Evolutionary conservation across 768 basidiomycete species (phyloP), one percentile per base, ranked within the genome.

Genomic region (Scleroderma citrinum): DNA sequence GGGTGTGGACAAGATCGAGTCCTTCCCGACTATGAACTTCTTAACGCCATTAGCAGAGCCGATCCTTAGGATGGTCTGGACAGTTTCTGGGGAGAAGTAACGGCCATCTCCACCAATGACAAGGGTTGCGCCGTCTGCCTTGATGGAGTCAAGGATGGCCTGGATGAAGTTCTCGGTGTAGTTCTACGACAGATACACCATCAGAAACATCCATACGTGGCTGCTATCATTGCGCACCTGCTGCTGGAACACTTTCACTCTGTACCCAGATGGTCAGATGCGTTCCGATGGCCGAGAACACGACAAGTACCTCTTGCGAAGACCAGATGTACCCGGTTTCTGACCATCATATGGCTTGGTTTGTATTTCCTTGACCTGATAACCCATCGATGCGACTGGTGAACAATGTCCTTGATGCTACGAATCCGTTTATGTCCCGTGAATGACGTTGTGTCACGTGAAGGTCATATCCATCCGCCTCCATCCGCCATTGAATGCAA

Each of bases 111-210:
- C 96, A 44, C 96, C 95, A 60, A 99, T 81, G 62, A 98, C 96
- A 58, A 98, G 76, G 14, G 93, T 92, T 47, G 82, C 73, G 24
- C 80, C 91, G 52, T 85, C 70, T 44, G 82, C 79, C 6, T 86
- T 80, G 70, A 98, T 90, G 47, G 94, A 89, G 69, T 89, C 82
- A 61, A 94, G 79, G 74, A 92, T 99, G 57, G 95, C 71, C 69
- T 98, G 95, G 50, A 97, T 68, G 59, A 99, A 99, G 76, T 98
- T 99, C 72, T 98, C 96, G 39, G 96, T 99, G 73, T 98, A 99
- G 75, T 98, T 85, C 91, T 93, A 47, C 47, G 49, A 30, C 53
- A 29, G 35, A n/a, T 47, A 44, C 8, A 8, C 37, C 51, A 60
- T 61, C 52, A 64, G 63, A 48, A 40, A 16, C 47, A 29, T 29